These are phyloP conservation scores for Chalaropsis ovoidea DNA, from an alignment of 2,329 filamentous ascomycete genomes.

Conservation along the genomic window DNA sequence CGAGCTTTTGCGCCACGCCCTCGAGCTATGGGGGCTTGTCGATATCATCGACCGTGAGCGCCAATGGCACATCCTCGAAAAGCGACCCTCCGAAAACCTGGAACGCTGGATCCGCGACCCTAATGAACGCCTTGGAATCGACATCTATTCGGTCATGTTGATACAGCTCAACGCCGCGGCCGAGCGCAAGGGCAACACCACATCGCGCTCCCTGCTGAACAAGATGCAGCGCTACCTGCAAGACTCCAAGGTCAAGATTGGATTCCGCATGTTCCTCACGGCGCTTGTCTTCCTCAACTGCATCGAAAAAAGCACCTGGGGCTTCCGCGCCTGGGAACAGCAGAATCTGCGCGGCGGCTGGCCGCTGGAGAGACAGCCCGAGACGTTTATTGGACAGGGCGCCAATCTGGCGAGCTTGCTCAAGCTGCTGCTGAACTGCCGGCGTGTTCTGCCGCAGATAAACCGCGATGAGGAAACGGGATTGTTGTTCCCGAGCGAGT, in stretches of 20 bases:
- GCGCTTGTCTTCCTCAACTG: constrained; percentile 55
- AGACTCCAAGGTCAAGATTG: constrained; percentile 50
- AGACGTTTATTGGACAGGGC: constrained; percentile 49
- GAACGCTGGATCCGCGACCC: constrained; percentile 42
- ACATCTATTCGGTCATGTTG: constrained; percentile 51
- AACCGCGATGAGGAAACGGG: constrained; percentile 40
- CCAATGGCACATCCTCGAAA: constrained; percentile 49
- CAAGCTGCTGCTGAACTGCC: constrained; percentile 52
- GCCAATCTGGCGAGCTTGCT: constrained; percentile 49
- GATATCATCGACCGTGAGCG: constrained; percentile 56
- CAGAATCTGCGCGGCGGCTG: constrained; percentile 49
- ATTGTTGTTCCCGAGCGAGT: constrained; percentile 36
- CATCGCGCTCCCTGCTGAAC: constrained; percentile 48
- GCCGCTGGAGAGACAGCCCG: constrained; percentile 50
- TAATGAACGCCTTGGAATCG: constrained; percentile 41
- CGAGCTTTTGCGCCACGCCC: constrained; percentile 45
- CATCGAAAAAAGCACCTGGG: constrained; percentile 58
- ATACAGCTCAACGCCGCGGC: constrained; percentile 55
- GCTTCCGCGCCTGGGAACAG: constrained; percentile 58
- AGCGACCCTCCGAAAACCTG: constrained; percentile 36
- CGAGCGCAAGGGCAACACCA: constrained; percentile 52
- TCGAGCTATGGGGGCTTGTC: constrained; percentile 56
- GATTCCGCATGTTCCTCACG: constrained; percentile 52
- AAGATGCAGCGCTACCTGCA: constrained; percentile 52
- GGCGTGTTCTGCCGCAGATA: constrained; percentile 49